Evolutionary conservation across 495 filamentous ascomycete genomes (phyloP).

Genomic region (Penicillium ucsense): DNA sequence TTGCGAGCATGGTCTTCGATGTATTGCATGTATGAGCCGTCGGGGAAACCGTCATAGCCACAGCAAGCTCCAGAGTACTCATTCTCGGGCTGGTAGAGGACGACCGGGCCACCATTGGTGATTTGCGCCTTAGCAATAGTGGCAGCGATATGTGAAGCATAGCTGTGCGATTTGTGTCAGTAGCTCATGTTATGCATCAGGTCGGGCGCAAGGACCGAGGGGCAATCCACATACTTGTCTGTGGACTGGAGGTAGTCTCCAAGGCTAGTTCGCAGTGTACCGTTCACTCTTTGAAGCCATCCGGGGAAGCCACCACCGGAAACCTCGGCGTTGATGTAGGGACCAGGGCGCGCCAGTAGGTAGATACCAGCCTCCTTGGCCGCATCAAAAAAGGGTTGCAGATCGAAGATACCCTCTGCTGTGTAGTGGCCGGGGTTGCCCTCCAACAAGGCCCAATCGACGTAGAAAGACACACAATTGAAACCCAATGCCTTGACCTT

Average conservation of each 20-base stretch:
- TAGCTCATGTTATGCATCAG: no score
- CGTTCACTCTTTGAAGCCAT: constrained; percentile 56
- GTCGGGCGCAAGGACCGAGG: neutral
- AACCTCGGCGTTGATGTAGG: constrained; percentile 59
- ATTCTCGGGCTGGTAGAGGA: constrained; percentile 72
- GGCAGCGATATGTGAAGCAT: constrained; percentile 37
- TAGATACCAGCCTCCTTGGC: constrained; percentile 62
- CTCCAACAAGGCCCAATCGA: constrained; percentile 73
- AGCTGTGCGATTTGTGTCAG: constrained; percentile 9
- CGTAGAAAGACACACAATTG: constrained; percentile 66
- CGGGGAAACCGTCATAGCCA: constrained; percentile 36
- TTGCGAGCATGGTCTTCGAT: constrained; percentile 57
- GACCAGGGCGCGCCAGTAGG: constrained; percentile 61
- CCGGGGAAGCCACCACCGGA: constrained; percentile 56
- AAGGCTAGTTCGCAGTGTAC: constrained; percentile 47
- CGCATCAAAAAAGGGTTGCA: constrained; percentile 63
- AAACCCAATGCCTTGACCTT: constrained; percentile 73
- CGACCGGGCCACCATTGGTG: constrained; percentile 68
- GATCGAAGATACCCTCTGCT: constrained; percentile 59
- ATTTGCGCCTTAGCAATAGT: constrained; percentile 68
- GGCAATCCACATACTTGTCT: constrained; percentile 31
- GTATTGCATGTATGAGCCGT: constrained; percentile 58
- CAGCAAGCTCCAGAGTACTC: constrained; percentile 50
- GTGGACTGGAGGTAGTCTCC: constrained; percentile 56
- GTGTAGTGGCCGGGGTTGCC: constrained; percentile 58